Percentiles rank a stretch among this genome's conserved stretches.
phyloP scores from a whole-genome alignment of 176 grass and related monocot species.

The Urochloa ruziziensis region DNA sequence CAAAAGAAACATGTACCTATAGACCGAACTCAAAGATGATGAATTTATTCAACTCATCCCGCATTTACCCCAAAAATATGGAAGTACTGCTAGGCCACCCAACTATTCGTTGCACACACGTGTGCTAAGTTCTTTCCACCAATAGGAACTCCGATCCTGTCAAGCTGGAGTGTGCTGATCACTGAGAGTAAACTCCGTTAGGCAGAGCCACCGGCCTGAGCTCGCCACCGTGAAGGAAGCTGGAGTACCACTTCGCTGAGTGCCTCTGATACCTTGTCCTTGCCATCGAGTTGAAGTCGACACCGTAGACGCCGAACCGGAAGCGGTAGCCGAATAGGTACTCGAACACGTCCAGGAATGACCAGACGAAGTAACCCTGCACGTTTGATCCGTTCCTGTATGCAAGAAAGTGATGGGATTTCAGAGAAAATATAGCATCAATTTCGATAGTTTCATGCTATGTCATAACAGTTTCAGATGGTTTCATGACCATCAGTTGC shows the following conservation, averaged over 20 bases:
- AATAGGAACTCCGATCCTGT: neutral
- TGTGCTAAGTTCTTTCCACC: neutral
- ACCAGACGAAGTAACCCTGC: constrained; percentile 93
- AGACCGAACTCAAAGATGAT: neutral
- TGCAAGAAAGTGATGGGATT: neutral
- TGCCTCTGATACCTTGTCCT: constrained; percentile 61
- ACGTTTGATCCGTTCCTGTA: constrained; percentile 81
- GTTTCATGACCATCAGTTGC: neutral
- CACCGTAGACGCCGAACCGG: constrained; percentile 56
- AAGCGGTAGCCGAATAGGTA: constrained; percentile 42
- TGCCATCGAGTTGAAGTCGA: constrained; percentile 52
- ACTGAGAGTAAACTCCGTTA: constrained; percentile 31
- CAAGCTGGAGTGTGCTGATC: neutral
- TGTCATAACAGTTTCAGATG: neutral
- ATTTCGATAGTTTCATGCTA: neutral
- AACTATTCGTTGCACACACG: neutral
- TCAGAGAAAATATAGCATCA: neutral
- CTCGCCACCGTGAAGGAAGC: constrained; percentile 51
- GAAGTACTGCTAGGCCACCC: neutral
- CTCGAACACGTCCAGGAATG: constrained; percentile 83
- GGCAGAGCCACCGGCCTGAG: constrained; percentile 39
- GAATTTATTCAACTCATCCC: neutral
- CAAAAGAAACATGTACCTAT: neutral
- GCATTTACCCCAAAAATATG: neutral
- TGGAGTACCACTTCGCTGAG: constrained; percentile 71